Conservation (phyloP, 257 asterid genomes). For the Solanum sparsipilum region DNA sequence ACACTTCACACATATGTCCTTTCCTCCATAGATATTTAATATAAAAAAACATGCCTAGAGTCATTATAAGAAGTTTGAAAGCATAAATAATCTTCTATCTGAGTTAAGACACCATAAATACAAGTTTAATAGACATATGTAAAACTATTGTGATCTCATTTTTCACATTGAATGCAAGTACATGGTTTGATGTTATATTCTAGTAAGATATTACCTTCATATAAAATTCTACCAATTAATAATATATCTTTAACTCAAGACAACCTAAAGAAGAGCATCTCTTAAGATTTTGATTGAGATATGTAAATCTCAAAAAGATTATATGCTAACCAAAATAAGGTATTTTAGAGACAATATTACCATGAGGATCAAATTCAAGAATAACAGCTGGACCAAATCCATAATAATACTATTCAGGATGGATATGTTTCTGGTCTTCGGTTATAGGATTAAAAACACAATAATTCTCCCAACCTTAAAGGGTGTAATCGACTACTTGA, state of each 20-base stretch:
- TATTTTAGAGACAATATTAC: constrained; percentile 5
- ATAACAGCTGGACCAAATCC: constrained; percentile 13
- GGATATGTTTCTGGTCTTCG: constrained; percentile 9
- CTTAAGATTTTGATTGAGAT: constrained; percentile 15
- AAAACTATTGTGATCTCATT: too few species aligned
- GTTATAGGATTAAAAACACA: constrained; percentile 35
- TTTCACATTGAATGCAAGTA: too few species aligned
- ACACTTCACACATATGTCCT: too few species aligned
- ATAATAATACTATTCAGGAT: constrained; percentile 9
- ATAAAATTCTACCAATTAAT: background rate
- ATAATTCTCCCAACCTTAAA: background rate
- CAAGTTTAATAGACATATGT: too few species aligned
- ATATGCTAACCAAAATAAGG: background rate
- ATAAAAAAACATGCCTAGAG: too few species aligned
- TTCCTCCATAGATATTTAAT: too few species aligned
- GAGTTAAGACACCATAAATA: too few species aligned
- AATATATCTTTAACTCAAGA: background rate
- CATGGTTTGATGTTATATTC: too few species aligned
- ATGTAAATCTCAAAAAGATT: constrained; percentile 27
- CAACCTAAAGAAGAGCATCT: background rate
- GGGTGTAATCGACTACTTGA: constrained; percentile 25
- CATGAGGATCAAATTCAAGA: background rate
- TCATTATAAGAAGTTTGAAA: background rate
- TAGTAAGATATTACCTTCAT: too few species aligned
- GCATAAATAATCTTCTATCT: too few species aligned